Percentiles rank a stretch among this genome's conserved stretches.
Conservation (phyloP, 176 grass and related monocot genomes). For the Saccharum spontaneum region DNA sequence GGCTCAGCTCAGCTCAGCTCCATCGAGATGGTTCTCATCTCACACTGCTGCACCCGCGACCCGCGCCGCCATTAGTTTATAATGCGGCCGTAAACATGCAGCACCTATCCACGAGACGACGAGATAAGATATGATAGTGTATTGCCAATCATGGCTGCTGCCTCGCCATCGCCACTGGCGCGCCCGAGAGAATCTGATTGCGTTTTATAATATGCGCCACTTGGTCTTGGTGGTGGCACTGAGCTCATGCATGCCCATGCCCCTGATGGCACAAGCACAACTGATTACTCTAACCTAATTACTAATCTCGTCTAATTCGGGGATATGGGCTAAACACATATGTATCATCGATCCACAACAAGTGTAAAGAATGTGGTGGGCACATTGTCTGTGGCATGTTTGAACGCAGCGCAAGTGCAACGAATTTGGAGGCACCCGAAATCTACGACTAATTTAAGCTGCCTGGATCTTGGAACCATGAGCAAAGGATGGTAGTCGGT, state of each 20-base stretch:
- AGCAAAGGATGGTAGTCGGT: too few species aligned
- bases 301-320: not conserved
- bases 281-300: conserved; percentile 19
- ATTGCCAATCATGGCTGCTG: conserved; percentile 29
- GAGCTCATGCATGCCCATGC: conserved; percentile 14
- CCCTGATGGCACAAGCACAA: conserved; percentile 21
- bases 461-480: too few species aligned
- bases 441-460: conserved; percentile 4
- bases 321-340: conserved; percentile 39
- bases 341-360: not conserved
- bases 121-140: conserved; percentile 35
- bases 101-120: conserved; percentile 26
- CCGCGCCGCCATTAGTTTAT: conserved; percentile 12
- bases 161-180: conserved; percentile 14
- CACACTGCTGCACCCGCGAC: not conserved
- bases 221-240: conserved; percentile 30
- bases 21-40: conserved; percentile 33
- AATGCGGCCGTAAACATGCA: not conserved
- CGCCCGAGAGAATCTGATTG: conserved; percentile 51
- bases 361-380: conserved; percentile 28
- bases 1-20: conserved; percentile 23
- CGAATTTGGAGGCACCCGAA: conserved; percentile 30
- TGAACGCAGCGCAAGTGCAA: conserved; percentile 18
- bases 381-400: conserved; percentile 30
- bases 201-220: conserved; percentile 28